Base-by-base conservation (phyloP, 768 basidiomycete species). In the Pisolithus tinctorius region DNA sequence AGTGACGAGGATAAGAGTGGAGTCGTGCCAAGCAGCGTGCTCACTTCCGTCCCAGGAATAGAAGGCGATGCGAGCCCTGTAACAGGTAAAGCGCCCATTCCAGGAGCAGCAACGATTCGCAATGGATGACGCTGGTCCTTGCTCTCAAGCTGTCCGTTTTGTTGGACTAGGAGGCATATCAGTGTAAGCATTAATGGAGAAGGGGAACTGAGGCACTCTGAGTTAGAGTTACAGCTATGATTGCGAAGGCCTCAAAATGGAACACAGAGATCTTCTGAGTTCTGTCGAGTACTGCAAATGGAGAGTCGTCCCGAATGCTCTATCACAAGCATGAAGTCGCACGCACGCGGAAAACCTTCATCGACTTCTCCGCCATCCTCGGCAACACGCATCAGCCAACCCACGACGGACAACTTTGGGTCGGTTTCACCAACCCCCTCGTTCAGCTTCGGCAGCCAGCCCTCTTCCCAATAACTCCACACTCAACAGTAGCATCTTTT, bases 331-430 rank as follows among this genome's bases (percentile, higher is more conserved):
- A 23, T 13, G 10, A 14, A n/a, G 26, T 1, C 34, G 31, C 14
- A 75, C 89, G 59, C 65, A 95, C 94, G 88, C 23, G 95, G 96
- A 63, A 94, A 98, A 71, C 98, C 96, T 65, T 97, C 96, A 64
- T 99, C 96, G 1, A 98, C 92, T 66, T 97, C 95, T 14, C 96
- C 96, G 65, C 98, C 94, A 42, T 93, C 90, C 60, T 99, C 96
- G 1, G 93, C 89, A 49, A 98, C 93, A 52, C 92, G 74, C 69
- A 99, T 66, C 38, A 91, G 84, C 95, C 96, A 99, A 1, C 91
- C 93, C 4, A 88, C 74, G 0, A 90, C 87, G 41, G 83, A 86
- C 45, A 91, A 71, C 59, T 77, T 82, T 31, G 79, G 76, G 55
- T 89, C 85, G 26, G 81, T 78, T 54, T 81, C 81, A 34, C 64